Percentiles rank a stretch among this genome's conserved stretches.
These are phyloP conservation scores for Leishmania tropica DNA, from an alignment of 208 protist species.

Conservation along the genomic window DNA sequence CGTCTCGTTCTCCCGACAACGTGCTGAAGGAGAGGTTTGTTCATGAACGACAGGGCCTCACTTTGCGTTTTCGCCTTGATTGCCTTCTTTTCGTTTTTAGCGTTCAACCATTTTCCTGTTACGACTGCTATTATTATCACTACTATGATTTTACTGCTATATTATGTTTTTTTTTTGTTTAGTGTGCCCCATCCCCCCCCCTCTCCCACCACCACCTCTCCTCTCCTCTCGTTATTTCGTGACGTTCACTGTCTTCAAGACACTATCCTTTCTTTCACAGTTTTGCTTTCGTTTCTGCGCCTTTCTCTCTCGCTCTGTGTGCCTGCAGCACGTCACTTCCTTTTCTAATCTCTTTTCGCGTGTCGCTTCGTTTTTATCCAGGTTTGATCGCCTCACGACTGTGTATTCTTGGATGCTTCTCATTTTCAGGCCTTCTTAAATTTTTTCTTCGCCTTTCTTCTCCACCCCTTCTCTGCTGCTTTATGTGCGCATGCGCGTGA, in stretches of 20 bases:
- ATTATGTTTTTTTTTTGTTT: background rate
- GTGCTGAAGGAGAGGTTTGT: background rate
- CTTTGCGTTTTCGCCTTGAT: background rate
- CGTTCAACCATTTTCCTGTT: background rate
- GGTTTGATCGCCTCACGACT: background rate
- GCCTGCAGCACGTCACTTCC: background rate
- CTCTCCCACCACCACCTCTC: background rate
- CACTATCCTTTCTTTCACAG: background rate
- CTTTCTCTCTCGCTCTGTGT: background rate
- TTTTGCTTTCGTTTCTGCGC: background rate
- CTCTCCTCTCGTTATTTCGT: too few species aligned
- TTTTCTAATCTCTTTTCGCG: background rate
- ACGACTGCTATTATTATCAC: background rate
- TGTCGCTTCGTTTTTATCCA: background rate
- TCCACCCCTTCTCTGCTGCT: background rate
- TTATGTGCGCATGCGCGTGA: background rate
- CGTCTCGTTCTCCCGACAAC: background rate
- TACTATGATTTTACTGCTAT: too few species aligned
- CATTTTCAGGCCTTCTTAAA: background rate
- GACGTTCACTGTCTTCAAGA: background rate
- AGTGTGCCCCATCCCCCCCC: background rate
- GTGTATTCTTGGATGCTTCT: background rate
- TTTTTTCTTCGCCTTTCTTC: background rate
- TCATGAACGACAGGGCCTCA: background rate
- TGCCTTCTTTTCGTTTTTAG: background rate